A percentile compares a stretch with the other conserved stretches of the same genome.
phyloP scores from a whole-genome alignment of 441 rosid species.

The Raphanus hybrid region DNA sequence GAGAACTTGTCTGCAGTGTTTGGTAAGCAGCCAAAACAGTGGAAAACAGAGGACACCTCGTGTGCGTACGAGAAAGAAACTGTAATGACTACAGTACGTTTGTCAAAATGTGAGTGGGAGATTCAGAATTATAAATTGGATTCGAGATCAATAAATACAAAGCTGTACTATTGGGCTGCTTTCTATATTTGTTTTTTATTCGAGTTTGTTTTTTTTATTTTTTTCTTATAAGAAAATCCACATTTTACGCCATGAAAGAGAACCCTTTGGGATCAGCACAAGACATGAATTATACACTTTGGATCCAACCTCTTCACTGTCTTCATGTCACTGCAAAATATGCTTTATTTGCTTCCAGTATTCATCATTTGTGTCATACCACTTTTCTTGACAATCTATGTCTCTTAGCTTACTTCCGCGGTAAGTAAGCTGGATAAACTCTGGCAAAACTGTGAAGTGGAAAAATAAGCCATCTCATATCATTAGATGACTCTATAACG shows the following conservation, averaged over 20 bases:
- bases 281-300: conserved; percentile 11
- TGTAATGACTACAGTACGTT: not conserved
- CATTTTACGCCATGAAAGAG: conserved; percentile 10
- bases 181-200: not conserved
- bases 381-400: conserved; percentile 7
- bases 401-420: conserved; percentile 49
- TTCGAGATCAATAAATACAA: no score
- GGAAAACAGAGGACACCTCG: not conserved
- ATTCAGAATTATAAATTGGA: no score
- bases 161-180: not conserved
- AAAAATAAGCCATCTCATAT: conserved; percentile 15
- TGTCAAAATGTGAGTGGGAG: not conserved
- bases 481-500: conserved; percentile 8
- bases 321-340: conserved; percentile 11
- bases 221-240: not conserved
- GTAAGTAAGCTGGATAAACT: conserved; percentile 72
- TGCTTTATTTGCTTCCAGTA: not conserved
- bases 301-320: conserved; percentile 4
- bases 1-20: not conserved
- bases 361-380: conserved; percentile 2
- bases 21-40: conserved; percentile 1
- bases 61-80: not conserved
- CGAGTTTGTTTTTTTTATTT: not conserved
- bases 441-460: conserved; percentile 71
- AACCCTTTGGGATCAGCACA: conserved; percentile 31